Base-by-base conservation (phyloP, 176 grass and related monocot species). In the Rhynchospora pubera region DNA sequence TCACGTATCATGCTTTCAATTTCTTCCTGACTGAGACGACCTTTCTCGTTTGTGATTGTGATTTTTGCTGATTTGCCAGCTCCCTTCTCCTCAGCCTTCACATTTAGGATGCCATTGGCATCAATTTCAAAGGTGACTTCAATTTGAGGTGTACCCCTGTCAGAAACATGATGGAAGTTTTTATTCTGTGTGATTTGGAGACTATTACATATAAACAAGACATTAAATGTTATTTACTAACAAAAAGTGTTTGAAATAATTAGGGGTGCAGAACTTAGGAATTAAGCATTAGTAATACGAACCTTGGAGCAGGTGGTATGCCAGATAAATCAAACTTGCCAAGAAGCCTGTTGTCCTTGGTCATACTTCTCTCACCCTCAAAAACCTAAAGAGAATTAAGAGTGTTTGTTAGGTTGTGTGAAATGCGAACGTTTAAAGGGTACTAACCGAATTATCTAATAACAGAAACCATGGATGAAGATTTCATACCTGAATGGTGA, bases 291-390 rank as follows among this genome's bases (percentile, higher is more conserved):
- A 34, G 55, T 23, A n/a, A 55, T 47, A 62, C 57, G 5, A 70
- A 89, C 88, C 88, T 89, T 5, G 87, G 87, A 30, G 92, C 87
- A 5, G 89, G 87, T 57, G 85, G 85, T 51, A 94, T 91, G 44
- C 89, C 92, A 59, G 80, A 84, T 3, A 94, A 80, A 74, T 94
- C 89, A 62, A 91, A 94, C 57, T 84, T 91, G 26, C 83, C 92
- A 1, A 91, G 89, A 57, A 89, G 76, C n/a, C 46, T 85, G 76
- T 85, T 87, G 87, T 90, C 85, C 79, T 88, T 91, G 0, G 89
- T 94, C 75, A 94, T 84, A 87, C 83, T 94, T 82, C 89, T 85
- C 75, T 91, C 87, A 59, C 92, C 92, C 80, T 91, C 87, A 52
- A 89, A 94, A 11, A 89, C 85, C 88, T 90, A 61, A 12, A 83